Evolutionary conservation across 1,139 yeast genomes (phyloP).

Genomic region (Blastobotrys arbuscula): DNA sequence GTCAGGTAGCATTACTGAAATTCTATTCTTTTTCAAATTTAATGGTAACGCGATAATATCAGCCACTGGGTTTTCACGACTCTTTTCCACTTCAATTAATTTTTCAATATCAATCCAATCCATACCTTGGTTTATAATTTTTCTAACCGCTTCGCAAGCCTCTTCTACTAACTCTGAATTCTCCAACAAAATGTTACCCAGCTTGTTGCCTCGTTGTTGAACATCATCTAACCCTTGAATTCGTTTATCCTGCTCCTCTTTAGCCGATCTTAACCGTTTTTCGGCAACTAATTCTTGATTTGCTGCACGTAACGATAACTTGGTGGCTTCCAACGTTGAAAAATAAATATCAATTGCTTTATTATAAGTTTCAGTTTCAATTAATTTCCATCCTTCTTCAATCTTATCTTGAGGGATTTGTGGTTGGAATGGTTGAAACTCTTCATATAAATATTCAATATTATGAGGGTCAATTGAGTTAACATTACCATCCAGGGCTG

Average conservation of each 20-base stretch:
- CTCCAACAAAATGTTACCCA: constrained; percentile 68
- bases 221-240: constrained; percentile 60
- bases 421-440: constrained; percentile 82
- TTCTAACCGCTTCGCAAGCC: constrained; percentile 63
- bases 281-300: constrained; percentile 72
- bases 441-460: constrained; percentile 58
- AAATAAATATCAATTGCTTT: constrained; percentile 77
- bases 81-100: constrained; percentile 62
- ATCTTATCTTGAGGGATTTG: constrained; percentile 29
- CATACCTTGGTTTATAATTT: constrained; percentile 73
- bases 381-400: constrained; percentile 14
- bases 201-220: constrained; percentile 57
- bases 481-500: constrained; percentile 18
- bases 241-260: constrained; percentile 65
- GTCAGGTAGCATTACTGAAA: constrained; percentile 53
- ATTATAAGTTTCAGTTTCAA: constrained; percentile 53
- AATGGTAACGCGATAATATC: constrained; percentile 59
- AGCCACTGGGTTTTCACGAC: constrained; percentile 61
- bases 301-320: constrained; percentile 64
- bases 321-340: constrained; percentile 78
- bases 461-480: constrained; percentile 29
- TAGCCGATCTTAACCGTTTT: constrained; percentile 68
- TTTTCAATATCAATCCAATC: constrained; percentile 92
- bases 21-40: constrained; percentile 62
- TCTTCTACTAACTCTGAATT: constrained; percentile 68